Percentiles rank a stretch among this genome's conserved stretches.
Conservation (phyloP, 257 asterid species). For the Scutellaria baicalensis region DNA sequence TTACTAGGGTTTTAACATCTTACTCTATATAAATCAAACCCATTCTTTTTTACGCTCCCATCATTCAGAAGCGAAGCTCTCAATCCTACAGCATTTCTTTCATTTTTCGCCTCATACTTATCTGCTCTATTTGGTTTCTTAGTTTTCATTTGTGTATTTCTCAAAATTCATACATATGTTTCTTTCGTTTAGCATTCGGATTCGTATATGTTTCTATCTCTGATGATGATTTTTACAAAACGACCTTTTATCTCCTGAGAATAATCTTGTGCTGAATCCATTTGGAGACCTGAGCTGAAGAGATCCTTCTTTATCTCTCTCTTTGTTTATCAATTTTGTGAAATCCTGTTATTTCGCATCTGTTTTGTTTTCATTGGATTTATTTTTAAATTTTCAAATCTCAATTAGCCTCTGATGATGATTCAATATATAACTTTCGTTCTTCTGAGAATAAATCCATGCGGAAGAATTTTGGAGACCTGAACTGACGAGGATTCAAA, state of each 20-base stretch:
- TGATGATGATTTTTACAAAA: conserved; percentile 10
- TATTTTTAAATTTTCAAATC: too few species aligned
- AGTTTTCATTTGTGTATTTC: too few species aligned
- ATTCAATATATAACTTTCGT: conserved; percentile 40
- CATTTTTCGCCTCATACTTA: too few species aligned
- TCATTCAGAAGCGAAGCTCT: neutral
- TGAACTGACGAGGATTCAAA: conserved; percentile 45
- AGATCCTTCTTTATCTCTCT: neutral
- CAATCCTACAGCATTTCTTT: neutral
- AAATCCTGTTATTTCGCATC: too few species aligned
- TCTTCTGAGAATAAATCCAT: conserved; percentile 42
- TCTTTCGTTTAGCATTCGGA: neutral
- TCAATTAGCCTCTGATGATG: conserved; percentile 38
- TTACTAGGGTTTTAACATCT: conserved; percentile 15
- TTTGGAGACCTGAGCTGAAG: conserved; percentile 41
- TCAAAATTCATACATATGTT: neutral
- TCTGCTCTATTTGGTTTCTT: neutral
- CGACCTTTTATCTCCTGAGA: conserved; percentile 40
- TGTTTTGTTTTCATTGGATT: neutral
- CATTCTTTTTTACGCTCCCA: neutral
- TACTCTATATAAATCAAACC: neutral
- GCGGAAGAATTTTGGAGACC: conserved; percentile 59
- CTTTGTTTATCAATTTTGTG: neutral
- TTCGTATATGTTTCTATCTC: neutral
- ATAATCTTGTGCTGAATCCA: conserved; percentile 20